Evolutionary conservation across 192 early-diverging fungal species (phyloP).

Genomic region (Coemansia sp.): DNA sequence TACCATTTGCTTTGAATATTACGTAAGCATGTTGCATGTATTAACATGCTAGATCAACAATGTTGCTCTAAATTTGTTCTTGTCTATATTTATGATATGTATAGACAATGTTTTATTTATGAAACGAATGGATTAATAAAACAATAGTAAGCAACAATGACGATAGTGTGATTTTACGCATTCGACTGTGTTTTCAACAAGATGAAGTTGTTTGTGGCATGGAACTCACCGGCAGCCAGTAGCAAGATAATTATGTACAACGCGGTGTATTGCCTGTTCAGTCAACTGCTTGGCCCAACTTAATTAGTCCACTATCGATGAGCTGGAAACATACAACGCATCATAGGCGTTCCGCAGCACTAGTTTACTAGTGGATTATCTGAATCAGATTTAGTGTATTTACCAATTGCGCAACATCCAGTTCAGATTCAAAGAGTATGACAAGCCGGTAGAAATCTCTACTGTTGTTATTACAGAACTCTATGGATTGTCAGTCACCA

Average conservation of each 20-base stretch:
- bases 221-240: too few species aligned
- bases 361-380: slow-evolving; percentile 30
- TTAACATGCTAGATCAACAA: not conserved
- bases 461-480: slow-evolving; percentile 21
- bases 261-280: too few species aligned
- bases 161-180: too few species aligned
- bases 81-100: not conserved
- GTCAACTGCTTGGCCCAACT: too few species aligned
- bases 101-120: too few species aligned
- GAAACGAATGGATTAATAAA: too few species aligned
- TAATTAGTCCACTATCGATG: not conserved
- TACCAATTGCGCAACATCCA: slow-evolving; percentile 48
- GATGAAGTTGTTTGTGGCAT: too few species aligned
- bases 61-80: slow-evolving; percentile 13
- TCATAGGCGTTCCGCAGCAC: slow-evolving; percentile 11
- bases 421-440: slow-evolving; percentile 50
- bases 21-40: too few species aligned
- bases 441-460: slow-evolving; percentile 37
- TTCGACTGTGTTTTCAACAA: too few species aligned
- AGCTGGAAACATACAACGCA: slow-evolving; percentile 17
- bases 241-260: too few species aligned
- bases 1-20: not conserved
- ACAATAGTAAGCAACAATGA: too few species aligned
- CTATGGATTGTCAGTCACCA: slow-evolving; percentile 25
- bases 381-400: slow-evolving; percentile 18